phyloP scores from a whole-genome alignment of 352 stramenopile genomes.

The Nothophytophthora sp. region DNA sequence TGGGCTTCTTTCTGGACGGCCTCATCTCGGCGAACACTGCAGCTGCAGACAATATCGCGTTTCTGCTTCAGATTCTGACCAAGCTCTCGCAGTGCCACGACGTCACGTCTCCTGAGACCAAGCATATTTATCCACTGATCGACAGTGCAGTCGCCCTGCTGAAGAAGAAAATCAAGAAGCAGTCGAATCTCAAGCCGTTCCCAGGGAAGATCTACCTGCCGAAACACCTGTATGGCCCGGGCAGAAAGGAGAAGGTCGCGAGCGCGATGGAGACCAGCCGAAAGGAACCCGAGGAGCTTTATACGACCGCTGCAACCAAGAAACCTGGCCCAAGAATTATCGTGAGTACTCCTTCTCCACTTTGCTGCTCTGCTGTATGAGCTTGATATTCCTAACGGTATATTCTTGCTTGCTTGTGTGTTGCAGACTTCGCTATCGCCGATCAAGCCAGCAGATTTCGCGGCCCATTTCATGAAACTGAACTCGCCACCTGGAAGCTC shows the following conservation, averaged over 20 bases:
- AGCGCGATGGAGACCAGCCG: slow-evolving; percentile 16
- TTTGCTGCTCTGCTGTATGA: background rate
- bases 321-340: slow-evolving; percentile 39
- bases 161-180: slow-evolving; percentile 86
- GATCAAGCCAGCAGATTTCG: slow-evolving; percentile 63
- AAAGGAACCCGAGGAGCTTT: slow-evolving; percentile 27
- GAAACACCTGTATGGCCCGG: slow-evolving; percentile 58
- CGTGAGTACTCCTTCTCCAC: slow-evolving; percentile 33
- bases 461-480: slow-evolving; percentile 61
- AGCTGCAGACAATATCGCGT: slow-evolving; percentile 82
- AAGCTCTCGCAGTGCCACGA: slow-evolving; percentile 81
- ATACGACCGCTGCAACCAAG: slow-evolving; percentile 1
- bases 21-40: slow-evolving; percentile 54
- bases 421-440: slow-evolving; percentile 66
- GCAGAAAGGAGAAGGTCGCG: slow-evolving; percentile 9
- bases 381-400: slow-evolving; percentile 11
- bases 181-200: slow-evolving; percentile 84
- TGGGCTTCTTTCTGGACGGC: slow-evolving; percentile 76
- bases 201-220: slow-evolving; percentile 84
- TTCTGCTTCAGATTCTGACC: slow-evolving; percentile 81
- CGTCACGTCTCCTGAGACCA: slow-evolving; percentile 32
- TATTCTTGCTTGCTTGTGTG: slow-evolving; percentile 5
- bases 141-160: slow-evolving; percentile 56
- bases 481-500: slow-evolving; percentile 56
- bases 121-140: slow-evolving; percentile 68